Percentiles rank a stretch among this genome's conserved stretches.
phyloP scores from a whole-genome alignment of 2,329 filamentous ascomycete genomes.

The Tolypocladium capitatum region DNA sequence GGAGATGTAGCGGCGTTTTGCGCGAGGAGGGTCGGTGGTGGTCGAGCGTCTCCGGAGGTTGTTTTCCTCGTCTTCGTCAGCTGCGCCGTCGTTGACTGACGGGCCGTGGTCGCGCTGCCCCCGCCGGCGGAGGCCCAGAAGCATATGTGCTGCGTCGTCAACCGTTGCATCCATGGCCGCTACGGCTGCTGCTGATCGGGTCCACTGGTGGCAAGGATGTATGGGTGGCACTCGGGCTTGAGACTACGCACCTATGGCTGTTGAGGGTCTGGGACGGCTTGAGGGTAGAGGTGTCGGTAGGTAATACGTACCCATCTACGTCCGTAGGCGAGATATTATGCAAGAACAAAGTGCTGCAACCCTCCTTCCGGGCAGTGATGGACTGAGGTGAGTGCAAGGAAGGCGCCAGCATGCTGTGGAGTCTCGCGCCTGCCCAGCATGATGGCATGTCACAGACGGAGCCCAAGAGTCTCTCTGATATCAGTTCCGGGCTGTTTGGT shows the following conservation, averaged over 20 bases:
- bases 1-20: constrained; percentile 5
- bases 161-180: neutral
- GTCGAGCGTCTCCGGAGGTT: neutral
- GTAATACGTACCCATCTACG: no score
- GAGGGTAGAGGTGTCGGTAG: neutral
- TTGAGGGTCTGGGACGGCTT: neutral
- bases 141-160: neutral
- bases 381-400: neutral
- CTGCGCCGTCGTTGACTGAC: neutral
- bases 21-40: constrained; percentile 1
- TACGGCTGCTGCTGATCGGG: neutral
- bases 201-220: neutral
- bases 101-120: neutral
- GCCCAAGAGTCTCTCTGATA: no score
- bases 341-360: neutral
- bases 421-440: neutral
- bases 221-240: neutral
- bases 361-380: neutral
- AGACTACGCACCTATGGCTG: neutral
- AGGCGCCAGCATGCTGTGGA: neutral
- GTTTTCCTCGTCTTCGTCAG: neutral
- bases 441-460: no score
- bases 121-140: neutral
- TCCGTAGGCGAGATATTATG: neutral
- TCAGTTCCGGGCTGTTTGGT: neutral